These are phyloP conservation scores for Sclerotinia glacialis DNA, from an alignment of 2,329 filamentous ascomycete genomes.

Conservation along the genomic window DNA sequence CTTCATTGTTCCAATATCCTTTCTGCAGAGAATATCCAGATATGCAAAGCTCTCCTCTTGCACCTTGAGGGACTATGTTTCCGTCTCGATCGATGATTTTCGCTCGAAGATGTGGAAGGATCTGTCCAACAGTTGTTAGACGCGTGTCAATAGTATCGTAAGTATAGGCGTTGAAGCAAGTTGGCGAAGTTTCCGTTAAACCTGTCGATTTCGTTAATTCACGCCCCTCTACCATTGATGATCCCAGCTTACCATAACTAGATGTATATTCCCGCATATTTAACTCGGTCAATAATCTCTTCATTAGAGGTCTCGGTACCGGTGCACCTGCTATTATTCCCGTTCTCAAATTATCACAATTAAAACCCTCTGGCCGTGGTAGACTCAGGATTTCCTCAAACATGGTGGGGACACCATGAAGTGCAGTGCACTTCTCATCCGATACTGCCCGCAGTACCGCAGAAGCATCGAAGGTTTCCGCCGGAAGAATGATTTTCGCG, in stretches of 20 bases:
- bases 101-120: constrained; percentile 72
- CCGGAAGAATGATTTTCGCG: constrained; percentile 71
- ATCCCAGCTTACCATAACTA: constrained; percentile 40
- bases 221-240: neutral
- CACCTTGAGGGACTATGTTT: constrained; percentile 55
- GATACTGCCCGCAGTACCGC: constrained; percentile 65
- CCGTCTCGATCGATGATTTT: constrained; percentile 63
- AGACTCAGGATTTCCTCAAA: constrained; percentile 30
- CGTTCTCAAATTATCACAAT: constrained; percentile 58
- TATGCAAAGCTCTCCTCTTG: constrained; percentile 47
- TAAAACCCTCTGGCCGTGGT: constrained; percentile 17
- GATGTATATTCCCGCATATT: constrained; percentile 65
- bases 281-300: constrained; percentile 65
- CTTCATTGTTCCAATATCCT: constrained; percentile 60
- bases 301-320: constrained; percentile 72
- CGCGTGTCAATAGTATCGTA: constrained; percentile 66
- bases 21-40: constrained; percentile 56
- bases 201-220: constrained; percentile 21
- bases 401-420: constrained; percentile 83
- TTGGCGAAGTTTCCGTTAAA: constrained; percentile 75
- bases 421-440: constrained; percentile 66
- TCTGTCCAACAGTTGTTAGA: constrained; percentile 69
- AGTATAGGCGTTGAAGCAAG: constrained; percentile 77
- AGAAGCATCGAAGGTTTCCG: constrained; percentile 67
- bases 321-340: constrained; percentile 78